Percentiles rank a stretch among this genome's conserved stretches.
Conservation (phyloP, 345 rosid species). For the Brassica rapa region DNA sequence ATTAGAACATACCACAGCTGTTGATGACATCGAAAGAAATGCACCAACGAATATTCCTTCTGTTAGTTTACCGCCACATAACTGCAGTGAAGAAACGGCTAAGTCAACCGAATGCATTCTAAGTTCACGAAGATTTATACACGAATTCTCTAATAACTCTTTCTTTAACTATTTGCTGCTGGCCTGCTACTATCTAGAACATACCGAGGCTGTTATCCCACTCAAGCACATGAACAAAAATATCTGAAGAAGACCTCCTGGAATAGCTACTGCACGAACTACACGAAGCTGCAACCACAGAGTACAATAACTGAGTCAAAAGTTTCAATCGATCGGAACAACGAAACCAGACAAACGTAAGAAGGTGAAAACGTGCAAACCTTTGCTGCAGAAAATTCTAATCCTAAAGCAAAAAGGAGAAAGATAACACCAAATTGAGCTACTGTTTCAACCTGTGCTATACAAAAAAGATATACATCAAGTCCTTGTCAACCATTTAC, state of each 20-base stretch:
- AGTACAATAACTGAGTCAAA: constrained; percentile 14
- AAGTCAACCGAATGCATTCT: constrained; percentile 28
- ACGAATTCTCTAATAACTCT: neutral
- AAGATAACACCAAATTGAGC: constrained; percentile 98
- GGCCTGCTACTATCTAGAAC: constrained; percentile 12
- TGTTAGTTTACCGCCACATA: constrained; percentile 87
- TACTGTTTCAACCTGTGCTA: constrained; percentile 83
- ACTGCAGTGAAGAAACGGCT: constrained; percentile 54
- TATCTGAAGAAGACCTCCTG: constrained; percentile 91
- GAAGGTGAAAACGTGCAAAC: constrained; percentile 42
- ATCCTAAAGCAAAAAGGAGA: constrained; percentile 91
- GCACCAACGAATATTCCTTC: constrained; percentile 92
- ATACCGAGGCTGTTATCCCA: constrained; percentile 82
- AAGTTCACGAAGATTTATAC: constrained; percentile 12
- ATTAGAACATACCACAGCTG: constrained; percentile 75
- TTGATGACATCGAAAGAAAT: constrained; percentile 92
- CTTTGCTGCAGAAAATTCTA: constrained; percentile 86
- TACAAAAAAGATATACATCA: constrained; percentile 7
- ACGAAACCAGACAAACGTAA: constrained; percentile 9
- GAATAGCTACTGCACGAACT: constrained; percentile 90
- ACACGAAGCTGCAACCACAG: constrained; percentile 76
- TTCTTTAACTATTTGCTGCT: neutral
- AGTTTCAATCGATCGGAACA: constrained; percentile 21
- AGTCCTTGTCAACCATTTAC: constrained; percentile 27
- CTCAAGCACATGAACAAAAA: constrained; percentile 88